Evolutionary conservation across 768 basidiomycete genomes (phyloP).

Genomic region (Hysterangium stoloniferum): DNA sequence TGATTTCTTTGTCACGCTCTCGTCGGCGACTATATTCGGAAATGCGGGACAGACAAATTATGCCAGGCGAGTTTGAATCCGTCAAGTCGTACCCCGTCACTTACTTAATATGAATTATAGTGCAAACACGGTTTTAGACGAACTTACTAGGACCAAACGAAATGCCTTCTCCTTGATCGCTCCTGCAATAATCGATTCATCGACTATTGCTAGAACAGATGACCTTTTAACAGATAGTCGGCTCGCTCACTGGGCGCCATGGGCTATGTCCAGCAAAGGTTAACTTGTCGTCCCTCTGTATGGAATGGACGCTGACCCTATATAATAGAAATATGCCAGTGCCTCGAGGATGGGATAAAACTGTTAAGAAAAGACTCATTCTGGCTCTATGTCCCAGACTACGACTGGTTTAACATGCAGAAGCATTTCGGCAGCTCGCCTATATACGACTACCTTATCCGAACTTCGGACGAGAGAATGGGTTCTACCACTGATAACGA

Average conservation of each 20-base stretch:
- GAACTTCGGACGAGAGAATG: constrained; percentile 4
- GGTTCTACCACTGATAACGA: not conserved
- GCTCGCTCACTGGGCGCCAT: constrained; percentile 4
- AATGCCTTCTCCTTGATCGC: constrained; percentile 29
- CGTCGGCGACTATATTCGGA: constrained; percentile 29
- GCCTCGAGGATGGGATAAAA: constrained; percentile 26
- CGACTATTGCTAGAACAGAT: not conserved
- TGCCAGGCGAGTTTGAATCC: constrained; percentile 20
- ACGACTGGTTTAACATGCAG: constrained; percentile 24
- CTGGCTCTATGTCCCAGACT: constrained; percentile 26
- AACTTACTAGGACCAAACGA: constrained; percentile 16
- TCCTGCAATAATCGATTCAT: constrained; percentile 23
- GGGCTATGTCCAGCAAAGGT: not conserved
- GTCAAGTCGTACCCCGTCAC: not conserved
- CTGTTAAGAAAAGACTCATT: constrained; percentile 20
- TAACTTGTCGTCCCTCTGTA: not conserved
- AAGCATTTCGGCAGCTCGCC: constrained; percentile 18
- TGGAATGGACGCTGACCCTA: not conserved
- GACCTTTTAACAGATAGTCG: not conserved
- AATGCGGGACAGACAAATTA: constrained; percentile 33
- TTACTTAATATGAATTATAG: constrained; percentile 5
- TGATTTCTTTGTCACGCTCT: constrained; percentile 30
- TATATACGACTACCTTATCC: constrained; percentile 19
- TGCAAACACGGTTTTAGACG: constrained; percentile 28
- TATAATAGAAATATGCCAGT: constrained; percentile 22